These are phyloP conservation scores for Zea luxurians DNA, from an alignment of 176 grass and related monocot species.

Conservation along the genomic window DNA sequence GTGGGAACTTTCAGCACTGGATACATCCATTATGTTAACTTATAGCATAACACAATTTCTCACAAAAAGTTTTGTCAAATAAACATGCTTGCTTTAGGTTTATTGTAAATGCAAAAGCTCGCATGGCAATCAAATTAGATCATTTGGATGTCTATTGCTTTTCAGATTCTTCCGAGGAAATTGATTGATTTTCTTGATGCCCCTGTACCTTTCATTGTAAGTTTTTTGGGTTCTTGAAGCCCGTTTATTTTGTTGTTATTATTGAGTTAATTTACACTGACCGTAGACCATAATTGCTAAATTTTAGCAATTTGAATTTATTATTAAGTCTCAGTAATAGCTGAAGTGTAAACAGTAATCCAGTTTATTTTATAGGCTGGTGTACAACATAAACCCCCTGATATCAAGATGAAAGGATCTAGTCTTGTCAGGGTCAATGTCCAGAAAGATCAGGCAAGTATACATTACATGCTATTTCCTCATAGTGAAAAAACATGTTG, in stretches of 20 bases:
- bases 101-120: neutral
- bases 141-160: slow-evolving; percentile 27
- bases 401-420: slow-evolving; percentile 72
- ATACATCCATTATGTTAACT: neutral
- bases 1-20: neutral
- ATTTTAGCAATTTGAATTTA: slow-evolving; percentile 9
- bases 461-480: neutral
- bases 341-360: slow-evolving; percentile 6
- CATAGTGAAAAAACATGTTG: too few relatives aligned
- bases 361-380: slow-evolving; percentile 65
- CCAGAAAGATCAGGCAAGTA: slow-evolving; percentile 77
- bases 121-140: slow-evolving; percentile 2
- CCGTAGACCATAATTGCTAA: neutral
- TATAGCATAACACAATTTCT: neutral
- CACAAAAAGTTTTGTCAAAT: neutral
- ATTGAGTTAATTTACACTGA: slow-evolving; percentile 12
- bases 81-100: neutral
- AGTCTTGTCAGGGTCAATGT: slow-evolving; percentile 83
- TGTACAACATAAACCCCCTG: slow-evolving; percentile 69
- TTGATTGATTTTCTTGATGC: slow-evolving; percentile 92
- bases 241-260: slow-evolving; percentile 25
- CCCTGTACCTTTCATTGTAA: slow-evolving; percentile 97
- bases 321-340: slow-evolving; percentile 25
- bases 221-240: slow-evolving; percentile 24
- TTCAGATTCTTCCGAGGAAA: slow-evolving; percentile 83